Evolutionary conservation across 768 basidiomycete genomes (phyloP).

Genomic region (Hypsizygus marmoreus): DNA sequence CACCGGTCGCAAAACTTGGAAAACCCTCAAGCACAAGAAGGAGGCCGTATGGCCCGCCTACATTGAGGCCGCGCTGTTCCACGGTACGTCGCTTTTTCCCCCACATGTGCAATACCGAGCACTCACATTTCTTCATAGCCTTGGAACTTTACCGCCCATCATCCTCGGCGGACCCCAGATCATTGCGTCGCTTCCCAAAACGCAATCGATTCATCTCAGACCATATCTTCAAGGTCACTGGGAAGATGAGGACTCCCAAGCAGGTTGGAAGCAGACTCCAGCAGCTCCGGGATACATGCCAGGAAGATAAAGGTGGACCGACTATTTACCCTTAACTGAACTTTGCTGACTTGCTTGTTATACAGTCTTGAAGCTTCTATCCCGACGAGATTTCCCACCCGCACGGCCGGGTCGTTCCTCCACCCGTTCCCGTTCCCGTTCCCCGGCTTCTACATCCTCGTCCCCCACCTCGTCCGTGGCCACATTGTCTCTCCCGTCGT

Average conservation of each 20-base stretch:
- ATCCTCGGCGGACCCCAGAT: conserved; percentile 50
- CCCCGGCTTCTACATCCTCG: not conserved
- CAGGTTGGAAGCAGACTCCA: conserved; percentile 73
- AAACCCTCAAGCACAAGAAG: conserved; percentile 48
- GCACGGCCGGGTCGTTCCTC: too few species aligned
- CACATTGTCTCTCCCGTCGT: not conserved
- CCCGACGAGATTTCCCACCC: conserved; percentile 18
- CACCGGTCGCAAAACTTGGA: conserved; percentile 57
- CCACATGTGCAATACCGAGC: conserved; percentile 6
- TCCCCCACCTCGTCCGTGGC: not conserved
- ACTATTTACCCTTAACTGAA: not conserved
- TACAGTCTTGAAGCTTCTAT: conserved; percentile 25
- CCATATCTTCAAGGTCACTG: conserved; percentile 57
- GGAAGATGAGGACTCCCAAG: conserved; percentile 60
- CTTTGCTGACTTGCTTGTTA: not conserved
- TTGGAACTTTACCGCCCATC: conserved; percentile 57
- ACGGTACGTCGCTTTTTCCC: conserved; percentile 48
- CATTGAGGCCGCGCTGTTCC: conserved; percentile 60
- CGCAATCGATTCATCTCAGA: conserved; percentile 69
- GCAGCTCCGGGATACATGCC: conserved; percentile 63
- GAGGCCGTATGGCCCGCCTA: conserved; percentile 67
- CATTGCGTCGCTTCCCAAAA: conserved; percentile 62
- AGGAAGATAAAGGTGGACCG: conserved; percentile 53
- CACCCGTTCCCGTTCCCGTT: conserved; percentile 2
- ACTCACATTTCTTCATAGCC: conserved; percentile 42